Evolutionary conservation across 352 stramenopile species (phyloP), one percentile per base, ranked within the genome.

Genomic region (Phytopythium kandeliae): DNA sequence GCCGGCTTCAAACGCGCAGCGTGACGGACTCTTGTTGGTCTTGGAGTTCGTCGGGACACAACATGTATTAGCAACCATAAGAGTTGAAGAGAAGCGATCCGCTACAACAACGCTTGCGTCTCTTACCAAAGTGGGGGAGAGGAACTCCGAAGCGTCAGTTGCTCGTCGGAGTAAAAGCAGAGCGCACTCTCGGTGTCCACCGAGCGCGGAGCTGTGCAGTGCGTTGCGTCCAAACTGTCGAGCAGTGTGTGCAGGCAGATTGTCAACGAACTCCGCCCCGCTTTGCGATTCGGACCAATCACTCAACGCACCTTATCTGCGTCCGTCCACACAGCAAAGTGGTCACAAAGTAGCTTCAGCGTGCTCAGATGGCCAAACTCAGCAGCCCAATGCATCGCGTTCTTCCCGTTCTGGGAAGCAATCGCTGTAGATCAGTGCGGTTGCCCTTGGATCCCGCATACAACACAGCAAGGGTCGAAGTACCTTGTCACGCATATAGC

Each of bases 21-120:
- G 69, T 12, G 84, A 95, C 26, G 84, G 79, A n/a, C 74, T 92
- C 46, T 95, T 95, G 63, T 89, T 85, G 17, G 84, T 94, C 83
- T 94, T 58, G 28, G 51, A 26, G 15, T 41, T 34, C 37, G 60
- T 47, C 56, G 53, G 13, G n/a, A 46, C 28, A 52, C n/a, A n/a
- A n/a, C n/a, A n/a, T n/a, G n/a, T n/a, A n/a, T n/a, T n/a, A n/a
- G n/a, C n/a, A n/a, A n/a, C n/a, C n/a, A n/a, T n/a, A n/a, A n/a
- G n/a, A n/a, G n/a, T n/a, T n/a, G n/a, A n/a, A n/a, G n/a, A n/a
- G n/a, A n/a, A n/a, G n/a, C n/a, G n/a, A n/a, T n/a, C n/a, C n/a
- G n/a, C n/a, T n/a, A n/a, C n/a, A n/a, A n/a, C n/a, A n/a, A n/a
- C n/a, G n/a, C 28, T 31, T 9, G 4, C 4, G 4, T 31, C 28